phyloP scores from a whole-genome alignment of 805 yeast species.

The Candida jianshihensis region DNA sequence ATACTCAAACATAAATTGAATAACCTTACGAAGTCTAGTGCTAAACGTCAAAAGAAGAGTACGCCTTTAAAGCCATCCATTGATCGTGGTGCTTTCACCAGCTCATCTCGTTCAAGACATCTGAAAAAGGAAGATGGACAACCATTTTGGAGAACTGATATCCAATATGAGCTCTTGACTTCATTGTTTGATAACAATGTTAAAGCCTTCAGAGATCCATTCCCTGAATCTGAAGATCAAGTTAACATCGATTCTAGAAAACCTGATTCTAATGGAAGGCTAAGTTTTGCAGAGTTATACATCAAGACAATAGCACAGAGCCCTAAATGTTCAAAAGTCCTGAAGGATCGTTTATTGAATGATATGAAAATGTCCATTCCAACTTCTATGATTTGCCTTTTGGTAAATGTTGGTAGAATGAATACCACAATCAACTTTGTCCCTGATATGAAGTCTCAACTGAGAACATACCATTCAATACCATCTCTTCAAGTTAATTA shows the following conservation, averaged over 20 bases:
- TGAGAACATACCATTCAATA: constrained; percentile 88
- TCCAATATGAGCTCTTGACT: constrained; percentile 73
- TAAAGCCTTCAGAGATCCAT: constrained; percentile 63
- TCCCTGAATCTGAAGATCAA: constrained; percentile 32
- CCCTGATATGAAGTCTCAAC: constrained; percentile 89
- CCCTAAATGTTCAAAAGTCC: constrained; percentile 72
- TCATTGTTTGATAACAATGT: constrained; percentile 56
- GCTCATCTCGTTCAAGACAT: constrained; percentile 40
- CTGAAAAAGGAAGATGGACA: constrained; percentile 88
- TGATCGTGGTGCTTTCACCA: constrained; percentile 8
- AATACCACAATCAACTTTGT: constrained; percentile 93
- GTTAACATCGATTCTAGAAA: constrained; percentile 25
- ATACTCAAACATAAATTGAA: background rate
- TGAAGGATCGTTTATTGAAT: constrained; percentile 65
- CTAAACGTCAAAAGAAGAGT: constrained; percentile 8
- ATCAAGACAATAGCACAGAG: constrained; percentile 77
- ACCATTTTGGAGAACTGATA: constrained; percentile 82
- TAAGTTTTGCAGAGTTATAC: constrained; percentile 81
- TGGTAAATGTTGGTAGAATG: constrained; percentile 89
- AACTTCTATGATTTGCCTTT: constrained; percentile 72
- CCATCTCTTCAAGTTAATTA: constrained; percentile 79
- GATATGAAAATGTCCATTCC: constrained; percentile 60
- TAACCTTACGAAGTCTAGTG: background rate
- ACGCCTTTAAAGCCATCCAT: constrained; percentile 8
- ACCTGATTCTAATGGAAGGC: constrained; percentile 33